phyloP scores from a whole-genome alignment of 2,329 filamentous ascomycete species.

The Emmonsiellopsis sp. region DNA sequence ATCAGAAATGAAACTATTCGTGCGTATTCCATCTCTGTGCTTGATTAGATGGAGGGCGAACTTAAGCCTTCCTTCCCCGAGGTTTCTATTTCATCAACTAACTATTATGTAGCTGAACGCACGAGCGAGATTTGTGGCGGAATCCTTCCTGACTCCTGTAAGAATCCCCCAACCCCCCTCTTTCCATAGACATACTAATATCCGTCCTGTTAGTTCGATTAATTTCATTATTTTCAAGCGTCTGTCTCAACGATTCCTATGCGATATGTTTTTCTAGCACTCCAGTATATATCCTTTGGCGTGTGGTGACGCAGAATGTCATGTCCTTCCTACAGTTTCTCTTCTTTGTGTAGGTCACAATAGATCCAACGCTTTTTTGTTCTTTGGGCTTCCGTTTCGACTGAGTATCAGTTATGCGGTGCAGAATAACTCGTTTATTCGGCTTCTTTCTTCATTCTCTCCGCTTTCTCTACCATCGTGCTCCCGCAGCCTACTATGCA shows the following conservation, averaged over 20 bases:
- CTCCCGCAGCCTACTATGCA: not conserved
- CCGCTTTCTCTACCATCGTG: not conserved
- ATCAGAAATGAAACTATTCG: slow-evolving; percentile 99
- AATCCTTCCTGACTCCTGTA: slow-evolving; percentile 95
- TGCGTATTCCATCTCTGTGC: slow-evolving; percentile 41
- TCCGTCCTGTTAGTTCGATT: slow-evolving; percentile 21
- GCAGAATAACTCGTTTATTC: not conserved
- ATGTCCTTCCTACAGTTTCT: not conserved
- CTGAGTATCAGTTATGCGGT: not conserved
- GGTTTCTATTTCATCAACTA: slow-evolving; percentile 17
- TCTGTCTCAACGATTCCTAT: not conserved
- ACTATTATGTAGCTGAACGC: slow-evolving; percentile 66
- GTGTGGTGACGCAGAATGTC: not conserved
- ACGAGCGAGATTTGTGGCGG: slow-evolving; percentile 90
- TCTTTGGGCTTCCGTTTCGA: not conserved
- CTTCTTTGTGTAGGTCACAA: not conserved
- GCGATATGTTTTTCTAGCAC: not conserved
- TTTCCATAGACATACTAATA: slow-evolving; percentile 2
- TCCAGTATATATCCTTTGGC: slow-evolving; percentile 1
- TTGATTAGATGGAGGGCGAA: not conserved
- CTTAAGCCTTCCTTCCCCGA: not conserved
- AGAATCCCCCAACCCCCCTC: slow-evolving; percentile 17
- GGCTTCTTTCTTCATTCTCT: not conserved
- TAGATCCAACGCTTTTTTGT: not conserved
- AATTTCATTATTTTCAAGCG: not conserved